phyloP scores from a whole-genome alignment of 495 filamentous ascomycete genomes.

The Talaromyces liani region DNA sequence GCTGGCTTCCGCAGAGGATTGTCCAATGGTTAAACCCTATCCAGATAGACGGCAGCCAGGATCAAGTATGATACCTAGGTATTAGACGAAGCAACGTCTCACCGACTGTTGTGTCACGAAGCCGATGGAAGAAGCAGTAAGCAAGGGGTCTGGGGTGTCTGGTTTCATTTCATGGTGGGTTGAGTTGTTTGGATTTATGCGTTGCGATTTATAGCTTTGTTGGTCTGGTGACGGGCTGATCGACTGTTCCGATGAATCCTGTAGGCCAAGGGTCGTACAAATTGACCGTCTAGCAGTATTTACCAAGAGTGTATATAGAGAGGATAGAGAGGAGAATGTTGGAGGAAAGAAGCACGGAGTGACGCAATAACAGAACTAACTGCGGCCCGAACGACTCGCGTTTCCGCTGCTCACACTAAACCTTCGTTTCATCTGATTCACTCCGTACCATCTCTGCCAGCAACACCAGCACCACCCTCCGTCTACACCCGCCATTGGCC shows the following conservation, averaged over 20 bases:
- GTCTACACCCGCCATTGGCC: neutral
- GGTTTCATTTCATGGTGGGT: neutral
- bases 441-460: neutral
- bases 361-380: neutral
- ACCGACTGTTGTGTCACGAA: neutral
- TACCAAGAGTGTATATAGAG: neutral
- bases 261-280: neutral
- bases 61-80: neutral
- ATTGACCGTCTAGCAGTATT: neutral
- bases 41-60: neutral
- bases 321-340: neutral
- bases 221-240: neutral
- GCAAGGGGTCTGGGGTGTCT: neutral
- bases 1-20: neutral
- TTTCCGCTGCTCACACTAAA: neutral
- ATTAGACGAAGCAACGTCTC: neutral
- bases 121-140: neutral
- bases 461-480: neutral
- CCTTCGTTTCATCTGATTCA: neutral
- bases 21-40: neutral
- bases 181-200: neutral
- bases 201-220: neutral
- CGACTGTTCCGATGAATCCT: neutral
- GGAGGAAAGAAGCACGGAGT: neutral
- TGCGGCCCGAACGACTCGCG: constrained; percentile 2